Conservation (phyloP, 2,329 filamentous ascomycete species). For the Ceratocystis harringtonii region DNA sequence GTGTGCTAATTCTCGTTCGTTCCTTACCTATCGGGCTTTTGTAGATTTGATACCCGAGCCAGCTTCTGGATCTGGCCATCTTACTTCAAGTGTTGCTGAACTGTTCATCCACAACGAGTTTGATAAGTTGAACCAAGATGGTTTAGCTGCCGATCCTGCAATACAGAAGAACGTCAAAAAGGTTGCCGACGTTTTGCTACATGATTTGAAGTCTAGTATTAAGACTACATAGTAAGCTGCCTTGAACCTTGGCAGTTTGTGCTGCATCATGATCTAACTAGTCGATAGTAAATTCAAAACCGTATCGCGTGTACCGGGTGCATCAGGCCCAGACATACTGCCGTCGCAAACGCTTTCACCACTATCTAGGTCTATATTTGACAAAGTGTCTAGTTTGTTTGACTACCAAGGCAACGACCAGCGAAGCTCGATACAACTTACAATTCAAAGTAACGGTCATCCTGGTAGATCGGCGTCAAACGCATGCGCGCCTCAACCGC, state of each 20-base stretch:
- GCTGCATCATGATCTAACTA: conserved; percentile 20
- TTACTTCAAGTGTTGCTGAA: conserved; percentile 36
- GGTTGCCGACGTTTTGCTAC: conserved; percentile 58
- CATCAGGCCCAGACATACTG: conserved; percentile 8
- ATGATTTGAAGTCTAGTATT: conserved; percentile 56
- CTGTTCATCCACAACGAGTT: conserved; percentile 41
- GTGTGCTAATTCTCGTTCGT: not conserved
- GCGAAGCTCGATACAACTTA: conserved; percentile 3
- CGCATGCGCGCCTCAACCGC: conserved; percentile 16
- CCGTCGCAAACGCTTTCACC: conserved; percentile 34
- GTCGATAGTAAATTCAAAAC: conserved; percentile 37
- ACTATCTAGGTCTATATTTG: conserved; percentile 30
- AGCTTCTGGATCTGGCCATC: conserved; percentile 40
- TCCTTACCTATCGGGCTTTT: conserved; percentile 1
- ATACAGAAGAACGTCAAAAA: conserved; percentile 53
- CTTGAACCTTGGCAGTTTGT: not conserved
- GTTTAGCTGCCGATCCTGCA: conserved; percentile 36
- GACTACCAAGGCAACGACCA: conserved; percentile 12
- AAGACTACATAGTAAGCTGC: conserved; percentile 49
- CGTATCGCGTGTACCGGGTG: conserved; percentile 20
- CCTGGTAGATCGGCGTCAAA: conserved; percentile 14
- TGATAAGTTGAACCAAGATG: conserved; percentile 57
- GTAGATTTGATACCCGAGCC: conserved; percentile 53
- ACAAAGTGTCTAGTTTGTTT: conserved; percentile 23
- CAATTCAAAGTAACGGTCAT: conserved; percentile 6